Conservation (phyloP, 2,329 filamentous ascomycete genomes). For the Alternaria burnsii region DNA sequence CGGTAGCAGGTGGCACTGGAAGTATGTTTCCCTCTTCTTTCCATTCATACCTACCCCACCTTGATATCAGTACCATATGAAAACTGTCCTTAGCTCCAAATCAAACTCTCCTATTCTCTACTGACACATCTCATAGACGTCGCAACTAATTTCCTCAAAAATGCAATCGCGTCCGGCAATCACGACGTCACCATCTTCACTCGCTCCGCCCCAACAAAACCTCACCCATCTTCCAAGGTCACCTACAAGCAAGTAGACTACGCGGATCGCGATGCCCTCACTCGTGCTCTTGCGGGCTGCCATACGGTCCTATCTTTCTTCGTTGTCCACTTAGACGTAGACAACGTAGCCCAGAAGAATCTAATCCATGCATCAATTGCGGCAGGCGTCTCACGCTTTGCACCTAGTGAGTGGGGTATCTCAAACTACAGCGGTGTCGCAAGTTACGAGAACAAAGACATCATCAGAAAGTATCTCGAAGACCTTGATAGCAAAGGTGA, state of each 20-base stretch:
- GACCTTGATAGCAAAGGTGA: conserved; percentile 57
- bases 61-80: background rate
- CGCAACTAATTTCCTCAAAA: conserved; percentile 62
- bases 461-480: conserved; percentile 60
- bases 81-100: background rate
- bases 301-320: conserved; percentile 60
- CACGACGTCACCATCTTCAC: conserved; percentile 64
- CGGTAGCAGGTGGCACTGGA: conserved; percentile 49
- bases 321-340: conserved; percentile 35
- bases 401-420: conserved; percentile 44
- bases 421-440: conserved; percentile 50
- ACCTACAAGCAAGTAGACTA: conserved; percentile 59
- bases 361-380: conserved; percentile 44
- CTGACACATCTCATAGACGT: conserved; percentile 54
- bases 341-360: conserved; percentile 38
- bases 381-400: conserved; percentile 42
- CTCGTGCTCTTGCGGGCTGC: conserved; percentile 54
- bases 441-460: conserved; percentile 63
- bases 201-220: conserved; percentile 45
- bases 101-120: background rate
- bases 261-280: conserved; percentile 50
- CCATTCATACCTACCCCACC: background rate
- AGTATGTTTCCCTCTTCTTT: conserved; percentile 31
- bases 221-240: conserved; percentile 37
- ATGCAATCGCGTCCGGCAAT: conserved; percentile 57